Percentiles rank a stretch among this genome's conserved stretches.
Evolutionary conservation across 768 basidiomycete genomes (phyloP).

Genomic region (button mushroom (Agaricus bisporus)): DNA sequence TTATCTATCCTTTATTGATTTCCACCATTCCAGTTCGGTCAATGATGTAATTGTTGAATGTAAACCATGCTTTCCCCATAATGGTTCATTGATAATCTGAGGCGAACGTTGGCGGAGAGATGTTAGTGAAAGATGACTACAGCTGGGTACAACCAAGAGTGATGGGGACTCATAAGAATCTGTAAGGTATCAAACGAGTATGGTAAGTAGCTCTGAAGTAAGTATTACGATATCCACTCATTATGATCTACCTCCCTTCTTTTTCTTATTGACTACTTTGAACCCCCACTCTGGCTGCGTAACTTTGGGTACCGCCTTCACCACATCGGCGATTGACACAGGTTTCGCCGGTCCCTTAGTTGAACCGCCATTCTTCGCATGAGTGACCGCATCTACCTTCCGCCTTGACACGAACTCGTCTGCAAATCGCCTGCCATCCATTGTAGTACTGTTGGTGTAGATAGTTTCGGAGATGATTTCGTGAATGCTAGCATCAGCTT

Average conservation of each 20-base stretch:
- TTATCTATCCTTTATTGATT: not conserved
- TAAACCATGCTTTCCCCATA: not conserved
- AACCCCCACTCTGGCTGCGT: constrained; percentile 79
- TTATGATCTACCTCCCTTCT: constrained; percentile 69
- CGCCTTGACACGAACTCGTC: constrained; percentile 85
- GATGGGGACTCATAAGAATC: not conserved
- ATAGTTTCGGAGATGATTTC: constrained; percentile 96
- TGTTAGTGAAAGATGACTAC: not conserved
- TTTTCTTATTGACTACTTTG: constrained; percentile 95
- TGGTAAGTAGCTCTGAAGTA: constrained; percentile 6
- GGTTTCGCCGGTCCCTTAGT: constrained; percentile 41
- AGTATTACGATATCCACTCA: not conserved
- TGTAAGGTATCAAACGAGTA: constrained; percentile 3
- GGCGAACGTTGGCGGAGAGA: not conserved
- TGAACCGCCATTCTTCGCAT: constrained; percentile 39
- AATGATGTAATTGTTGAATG: not conserved
- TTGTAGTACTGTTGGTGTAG: constrained; percentile 89
- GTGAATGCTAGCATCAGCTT: constrained; percentile 72
- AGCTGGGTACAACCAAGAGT: not conserved
- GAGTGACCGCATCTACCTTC: constrained; percentile 66
- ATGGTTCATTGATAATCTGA: not conserved
- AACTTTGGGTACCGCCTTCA: constrained; percentile 81
- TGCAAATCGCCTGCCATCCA: constrained; percentile 94
- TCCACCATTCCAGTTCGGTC: too few species aligned
- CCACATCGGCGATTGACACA: constrained; percentile 81